Evolutionary conservation across 371 early-diverging fungal genomes (phyloP).

Genomic region (Apophysomyces variabilis): DNA sequence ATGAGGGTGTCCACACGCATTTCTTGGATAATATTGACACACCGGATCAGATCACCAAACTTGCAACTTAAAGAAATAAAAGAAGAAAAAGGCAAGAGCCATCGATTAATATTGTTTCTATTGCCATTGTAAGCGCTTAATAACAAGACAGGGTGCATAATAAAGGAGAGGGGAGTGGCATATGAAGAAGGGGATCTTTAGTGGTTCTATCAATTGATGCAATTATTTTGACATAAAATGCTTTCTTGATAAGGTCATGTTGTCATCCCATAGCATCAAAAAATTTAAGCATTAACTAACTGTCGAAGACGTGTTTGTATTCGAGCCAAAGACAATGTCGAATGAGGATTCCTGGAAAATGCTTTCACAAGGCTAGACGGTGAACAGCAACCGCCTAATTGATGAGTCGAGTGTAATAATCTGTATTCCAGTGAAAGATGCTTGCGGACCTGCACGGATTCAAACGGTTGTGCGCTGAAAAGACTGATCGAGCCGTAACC

Average conservation of each 20-base stretch:
- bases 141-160: background rate
- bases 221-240: background rate
- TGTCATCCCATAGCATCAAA: background rate
- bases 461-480: background rate
- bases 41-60: constrained; percentile 23
- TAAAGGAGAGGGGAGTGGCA: background rate
- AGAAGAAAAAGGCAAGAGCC: background rate
- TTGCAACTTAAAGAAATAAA: background rate
- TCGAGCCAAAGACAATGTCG: background rate
- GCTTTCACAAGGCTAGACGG: background rate
- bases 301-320: background rate
- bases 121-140: background rate
- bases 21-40: constrained; percentile 19
- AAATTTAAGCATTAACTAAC: background rate
- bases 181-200: background rate
- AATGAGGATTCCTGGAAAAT: background rate
- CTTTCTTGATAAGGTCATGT: background rate
- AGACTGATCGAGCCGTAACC: background rate
- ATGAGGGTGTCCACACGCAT: constrained; percentile 20
- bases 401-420: background rate
- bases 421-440: background rate
- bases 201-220: too few species aligned
- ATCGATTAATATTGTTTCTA: background rate
- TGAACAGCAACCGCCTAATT: background rate
- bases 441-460: background rate